Conservation (phyloP, 2,329 filamentous ascomycete species). For the Fusarium armeniacum region DNA sequence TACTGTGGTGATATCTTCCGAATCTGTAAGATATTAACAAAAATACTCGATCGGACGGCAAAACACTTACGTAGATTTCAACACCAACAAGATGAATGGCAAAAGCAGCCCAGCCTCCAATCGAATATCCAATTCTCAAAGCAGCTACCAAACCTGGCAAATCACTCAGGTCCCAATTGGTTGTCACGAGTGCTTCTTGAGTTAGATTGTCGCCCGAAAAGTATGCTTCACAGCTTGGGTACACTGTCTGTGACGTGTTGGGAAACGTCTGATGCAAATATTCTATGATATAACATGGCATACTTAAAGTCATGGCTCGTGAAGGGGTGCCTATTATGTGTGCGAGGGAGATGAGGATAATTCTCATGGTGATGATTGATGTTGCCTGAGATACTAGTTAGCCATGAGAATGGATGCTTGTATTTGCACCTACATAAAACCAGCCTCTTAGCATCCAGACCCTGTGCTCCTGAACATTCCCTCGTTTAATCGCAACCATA, state of each 20-base stretch:
- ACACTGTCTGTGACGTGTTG: not conserved
- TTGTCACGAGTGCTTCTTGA: constrained; percentile 17
- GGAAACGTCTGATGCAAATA: constrained; percentile 20
- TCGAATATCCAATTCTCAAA: constrained; percentile 7
- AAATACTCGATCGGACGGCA: not conserved
- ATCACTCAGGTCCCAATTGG: constrained; percentile 27
- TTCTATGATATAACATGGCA: constrained; percentile 17
- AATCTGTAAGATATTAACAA: not conserved
- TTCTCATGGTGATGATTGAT: constrained; percentile 28
- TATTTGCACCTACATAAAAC: constrained; percentile 12
- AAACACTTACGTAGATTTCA: constrained; percentile 19
- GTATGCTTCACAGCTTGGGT: constrained; percentile 13
- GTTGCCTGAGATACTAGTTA: constrained; percentile 15
- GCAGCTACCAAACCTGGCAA: constrained; percentile 13
- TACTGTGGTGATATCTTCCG: not conserved
- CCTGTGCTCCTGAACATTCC: constrained; percentile 6
- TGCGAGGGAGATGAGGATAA: constrained; percentile 5
- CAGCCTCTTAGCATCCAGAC: constrained; percentile 33
- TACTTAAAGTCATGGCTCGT: not conserved
- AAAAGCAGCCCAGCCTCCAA: constrained; percentile 12
- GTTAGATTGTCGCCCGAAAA: constrained; percentile 1
- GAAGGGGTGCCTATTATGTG: constrained; percentile 8
- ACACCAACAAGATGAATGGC: not conserved
- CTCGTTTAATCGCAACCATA: constrained; percentile 3
- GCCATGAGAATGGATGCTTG: rapidly evolving